phyloP scores from a whole-genome alignment of 257 asterid genomes.

The Oldenlandia corymbosa region DNA sequence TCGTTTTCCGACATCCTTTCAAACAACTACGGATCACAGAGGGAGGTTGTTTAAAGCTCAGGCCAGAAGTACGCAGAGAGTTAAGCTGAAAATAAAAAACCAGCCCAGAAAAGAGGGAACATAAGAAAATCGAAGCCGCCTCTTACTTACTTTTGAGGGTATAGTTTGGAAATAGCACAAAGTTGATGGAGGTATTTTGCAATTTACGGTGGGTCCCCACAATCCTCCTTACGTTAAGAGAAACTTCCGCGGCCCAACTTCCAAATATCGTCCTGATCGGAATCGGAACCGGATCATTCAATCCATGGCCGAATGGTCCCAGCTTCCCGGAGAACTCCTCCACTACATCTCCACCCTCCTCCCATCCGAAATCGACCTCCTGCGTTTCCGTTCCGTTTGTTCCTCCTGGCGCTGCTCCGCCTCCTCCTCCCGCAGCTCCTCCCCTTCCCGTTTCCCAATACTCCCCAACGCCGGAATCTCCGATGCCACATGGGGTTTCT shows the following conservation, averaged over 20 bases:
- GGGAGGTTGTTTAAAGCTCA: not conserved
- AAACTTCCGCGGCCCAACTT: too few species aligned
- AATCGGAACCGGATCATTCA: too few species aligned
- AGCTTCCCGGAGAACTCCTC: slow-evolving; percentile 66
- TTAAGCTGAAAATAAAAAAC: too few species aligned
- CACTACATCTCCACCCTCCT: slow-evolving; percentile 48
- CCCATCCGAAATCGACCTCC: slow-evolving; percentile 51
- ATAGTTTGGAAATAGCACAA: too few species aligned
- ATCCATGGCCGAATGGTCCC: slow-evolving; percentile 52
- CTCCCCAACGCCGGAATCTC: slow-evolving; percentile 72
- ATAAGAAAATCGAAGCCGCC: too few species aligned
- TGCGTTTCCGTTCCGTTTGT: slow-evolving; percentile 81
- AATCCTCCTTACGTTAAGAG: too few species aligned
- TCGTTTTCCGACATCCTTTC: slow-evolving; percentile 29
- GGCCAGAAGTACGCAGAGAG: too few species aligned
- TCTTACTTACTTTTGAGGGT: too few species aligned
- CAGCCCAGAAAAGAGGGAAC: too few species aligned
- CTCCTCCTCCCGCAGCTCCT: slow-evolving; percentile 20
- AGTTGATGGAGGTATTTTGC: too few species aligned
- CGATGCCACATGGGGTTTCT: slow-evolving; percentile 68
- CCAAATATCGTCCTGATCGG: too few species aligned
- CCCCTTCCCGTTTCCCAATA: slow-evolving; percentile 57
- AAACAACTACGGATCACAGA: not conserved
- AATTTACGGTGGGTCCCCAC: too few species aligned
- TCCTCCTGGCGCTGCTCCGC: slow-evolving; percentile 69